A percentile compares a stretch with the other conserved stretches of the same genome.
Conservation (phyloP, 192 early-diverging fungal genomes). For the Lobosporangium transversale region DNA sequence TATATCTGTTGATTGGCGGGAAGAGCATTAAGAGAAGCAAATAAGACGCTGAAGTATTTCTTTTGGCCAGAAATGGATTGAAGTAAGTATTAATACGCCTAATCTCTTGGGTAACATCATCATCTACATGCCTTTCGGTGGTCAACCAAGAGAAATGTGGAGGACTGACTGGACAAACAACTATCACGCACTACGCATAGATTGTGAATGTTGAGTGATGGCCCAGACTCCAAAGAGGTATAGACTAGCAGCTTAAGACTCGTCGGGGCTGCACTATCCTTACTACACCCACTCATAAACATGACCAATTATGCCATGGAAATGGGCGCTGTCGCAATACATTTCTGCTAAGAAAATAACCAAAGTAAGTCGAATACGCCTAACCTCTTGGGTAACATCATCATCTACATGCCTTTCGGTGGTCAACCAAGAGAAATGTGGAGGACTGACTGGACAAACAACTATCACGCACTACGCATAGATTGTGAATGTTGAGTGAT, state of each 20-base stretch:
- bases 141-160: constrained; percentile 46
- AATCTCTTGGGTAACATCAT: constrained; percentile 47
- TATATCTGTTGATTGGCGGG: no score
- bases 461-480: constrained; percentile 49
- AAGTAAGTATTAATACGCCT: constrained; percentile 49
- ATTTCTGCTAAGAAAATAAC: constrained; percentile 8
- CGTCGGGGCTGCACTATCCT: constrained; percentile 49
- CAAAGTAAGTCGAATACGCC: constrained; percentile 46
- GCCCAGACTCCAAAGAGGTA: constrained; percentile 47
- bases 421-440: constrained; percentile 44
- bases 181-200: constrained; percentile 50
- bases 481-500: constrained; percentile 43
- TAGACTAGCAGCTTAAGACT: constrained; percentile 53
- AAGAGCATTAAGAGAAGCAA: no score
- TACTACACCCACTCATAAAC: constrained; percentile 46
- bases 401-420: constrained; percentile 27
- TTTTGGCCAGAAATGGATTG: constrained; percentile 41
- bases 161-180: constrained; percentile 40
- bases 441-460: constrained; percentile 42
- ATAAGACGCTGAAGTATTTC: constrained; percentile 10
- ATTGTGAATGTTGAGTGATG: constrained; percentile 42
- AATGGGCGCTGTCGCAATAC: constrained; percentile 30
- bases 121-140: constrained; percentile 27
- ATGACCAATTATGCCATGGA: constrained; percentile 47
- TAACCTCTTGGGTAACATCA: constrained; percentile 48